Evolutionary conservation across 225 moss, liverwort and hornwort genomes (phyloP), one percentile per base, ranked within the genome.

Genomic region (Straminergon stramineum): DNA sequence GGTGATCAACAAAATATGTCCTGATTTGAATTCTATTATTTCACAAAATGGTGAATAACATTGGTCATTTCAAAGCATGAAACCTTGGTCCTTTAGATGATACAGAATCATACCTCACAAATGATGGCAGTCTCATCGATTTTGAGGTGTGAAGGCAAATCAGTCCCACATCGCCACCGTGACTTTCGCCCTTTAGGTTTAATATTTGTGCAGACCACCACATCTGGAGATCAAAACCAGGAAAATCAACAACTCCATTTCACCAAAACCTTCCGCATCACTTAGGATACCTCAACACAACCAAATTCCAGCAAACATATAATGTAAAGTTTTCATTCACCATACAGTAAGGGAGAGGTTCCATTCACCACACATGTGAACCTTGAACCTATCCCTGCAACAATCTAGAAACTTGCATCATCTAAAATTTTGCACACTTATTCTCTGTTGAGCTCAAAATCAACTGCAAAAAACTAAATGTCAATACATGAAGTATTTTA

Each of bases 61-160:
- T 43, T 48, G 45, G 35, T 48, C 35, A 61, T 61, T 67, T 32
- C 32, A 56, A 39, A 79, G 41, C 17, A 41, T 37, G 55, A 66
- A 65, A 31, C 78, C 53, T 55, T 55, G 26, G 9, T 62, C 32
- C 23, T 4, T 15, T 15, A 12, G 10, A 55, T 9, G 41, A 31
- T 10, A 52, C 20, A 9, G 2, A 69, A 66, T n/a, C 64, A 24
- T 63, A 85, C 81, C 85, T 91, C 91, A 81, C 91, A 88, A 85
- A 88, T 73, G 81, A 85, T 85, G 85, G 85, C 64, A 64, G 81
- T 88, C 85, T 88, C 85, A 79, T 91, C 75, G 26, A 88, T 81
- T 85, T 51, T 88, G 84, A 91, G 88, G 66, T 80, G 85, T 4
- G 74, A 39, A 91, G 88, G 91, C 81, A 85, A 74, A 75, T 88